These are phyloP conservation scores for Xylaria sp. DNA, from an alignment of 2,329 filamentous ascomycete species.

Conservation along the genomic window DNA sequence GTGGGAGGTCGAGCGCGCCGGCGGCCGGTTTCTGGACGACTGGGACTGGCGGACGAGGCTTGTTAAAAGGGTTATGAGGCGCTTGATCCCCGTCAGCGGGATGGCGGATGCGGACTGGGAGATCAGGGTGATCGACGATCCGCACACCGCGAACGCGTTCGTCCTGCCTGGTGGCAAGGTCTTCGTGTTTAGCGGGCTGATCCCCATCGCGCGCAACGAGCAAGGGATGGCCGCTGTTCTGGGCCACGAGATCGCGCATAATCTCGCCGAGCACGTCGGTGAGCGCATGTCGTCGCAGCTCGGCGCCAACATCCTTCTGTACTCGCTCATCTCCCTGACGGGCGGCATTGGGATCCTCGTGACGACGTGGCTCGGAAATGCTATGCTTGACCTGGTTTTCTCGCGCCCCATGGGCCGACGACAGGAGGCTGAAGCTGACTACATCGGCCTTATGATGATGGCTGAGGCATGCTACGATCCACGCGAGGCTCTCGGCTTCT, in stretches of 20 bases:
- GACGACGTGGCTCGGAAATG: conserved; percentile 56
- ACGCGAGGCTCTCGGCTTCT: conserved; percentile 72
- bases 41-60: conserved; percentile 66
- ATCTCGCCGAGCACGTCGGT: conserved; percentile 73
- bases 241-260: conserved; percentile 84
- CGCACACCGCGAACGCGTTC: conserved; percentile 74
- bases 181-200: conserved; percentile 79
- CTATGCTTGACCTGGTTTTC: conserved; percentile 72
- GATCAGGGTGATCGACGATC: conserved; percentile 78
- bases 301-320: conserved; percentile 63
- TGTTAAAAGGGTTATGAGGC: conserved; percentile 72
- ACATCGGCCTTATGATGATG: conserved; percentile 86
- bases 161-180: conserved; percentile 83
- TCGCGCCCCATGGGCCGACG: conserved; percentile 73
- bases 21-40: conserved; percentile 66
- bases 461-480: conserved; percentile 82
- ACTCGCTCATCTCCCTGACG: conserved; percentile 61
- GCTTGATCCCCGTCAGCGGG: conserved; percentile 75
- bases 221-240: conserved; percentile 79
- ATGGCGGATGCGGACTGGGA: conserved; percentile 73
- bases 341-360: conserved; percentile 58
- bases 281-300: conserved; percentile 70
- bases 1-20: conserved; percentile 62
- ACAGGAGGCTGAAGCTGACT: conserved; percentile 83
- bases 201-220: conserved; percentile 74